phyloP scores from a whole-genome alignment of 331 rosid genomes.

The Quercus lobata region DNA sequence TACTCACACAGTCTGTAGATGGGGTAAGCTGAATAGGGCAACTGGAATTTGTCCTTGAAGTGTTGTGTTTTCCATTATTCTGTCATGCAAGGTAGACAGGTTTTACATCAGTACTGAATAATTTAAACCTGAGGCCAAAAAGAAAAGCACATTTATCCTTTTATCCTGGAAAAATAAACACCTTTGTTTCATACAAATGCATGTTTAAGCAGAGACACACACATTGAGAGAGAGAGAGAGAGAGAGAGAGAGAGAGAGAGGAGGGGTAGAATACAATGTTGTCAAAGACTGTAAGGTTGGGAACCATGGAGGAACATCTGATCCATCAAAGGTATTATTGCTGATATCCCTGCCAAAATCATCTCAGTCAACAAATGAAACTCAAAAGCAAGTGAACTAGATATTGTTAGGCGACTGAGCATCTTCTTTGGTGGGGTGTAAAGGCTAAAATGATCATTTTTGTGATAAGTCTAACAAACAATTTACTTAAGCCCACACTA shows the following conservation, averaged over 20 bases:
- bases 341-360: conserved; percentile 66
- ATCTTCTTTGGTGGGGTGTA: background rate
- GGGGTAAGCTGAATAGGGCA: conserved; percentile 37
- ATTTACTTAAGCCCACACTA: background rate
- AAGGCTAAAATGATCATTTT: background rate
- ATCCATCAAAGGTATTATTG: conserved; percentile 50
- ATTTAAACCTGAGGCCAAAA: background rate
- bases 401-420: background rate
- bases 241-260: background rate
- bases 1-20: conserved; percentile 61
- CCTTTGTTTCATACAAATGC: background rate
- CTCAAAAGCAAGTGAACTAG: background rate
- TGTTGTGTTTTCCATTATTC: conserved; percentile 52
- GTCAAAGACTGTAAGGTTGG: conserved; percentile 40
- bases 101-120: background rate
- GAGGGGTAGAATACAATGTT: conserved; percentile 49
- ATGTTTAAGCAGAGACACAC: background rate
- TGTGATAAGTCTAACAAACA: background rate
- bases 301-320: conserved; percentile 49
- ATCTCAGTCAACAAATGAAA: background rate
- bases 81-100: conserved; percentile 9
- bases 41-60: conserved; percentile 54
- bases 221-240: background rate
- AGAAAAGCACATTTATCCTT: background rate
- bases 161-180: no score